Evolutionary conservation across 179 eudicot species (phyloP), one percentile per base, ranked within the genome.

Genomic region (Beta corolliflora): DNA sequence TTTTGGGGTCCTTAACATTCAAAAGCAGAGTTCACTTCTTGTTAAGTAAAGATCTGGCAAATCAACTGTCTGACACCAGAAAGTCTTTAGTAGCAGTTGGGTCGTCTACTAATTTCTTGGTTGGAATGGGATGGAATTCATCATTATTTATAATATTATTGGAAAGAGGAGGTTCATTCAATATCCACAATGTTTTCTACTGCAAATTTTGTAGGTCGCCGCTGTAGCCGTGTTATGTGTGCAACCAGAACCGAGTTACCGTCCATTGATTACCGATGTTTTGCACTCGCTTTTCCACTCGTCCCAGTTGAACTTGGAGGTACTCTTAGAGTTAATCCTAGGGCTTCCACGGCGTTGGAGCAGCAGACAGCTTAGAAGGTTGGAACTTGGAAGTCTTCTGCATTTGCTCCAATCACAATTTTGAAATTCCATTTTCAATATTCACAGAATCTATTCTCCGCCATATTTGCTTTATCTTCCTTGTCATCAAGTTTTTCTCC

Each of bases 211-310:
- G 77, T 71, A 93, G 97, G 97, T 93, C 79, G 97, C 97, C n/a
- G 97, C 97, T 45, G 93, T 93, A 73, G 96, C 97, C 14, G 94
- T 92, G 11, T 83, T 93, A n/a, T 93, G 97, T 56, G 94, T 93
- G 61, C 97, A 93, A 77, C 94, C 97, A 64, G 94, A 91, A 81
- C 92, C 94, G 31, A 90, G 93, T 84, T 91, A 91, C 67, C 89
- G 94, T 23, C 97, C 97, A 4, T 84, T 93, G 84, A 93, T 93
- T 75, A 91, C 92, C 0, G 97, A 93, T 58, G 97, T 93, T 70
- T 78, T 93, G 75, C 96, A 93, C 84, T 93, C 97, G 6, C 89
- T 93, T n/a, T 82, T 69, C 97, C 97, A 52, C 91, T 93, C 1
- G 94, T 93, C 60, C 96, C 97, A 4, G 90, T 85, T 0, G 90